Evolutionary conservation across 2,329 filamentous ascomycete genomes (phyloP).

Genomic region (Talaromyces sp.): DNA sequence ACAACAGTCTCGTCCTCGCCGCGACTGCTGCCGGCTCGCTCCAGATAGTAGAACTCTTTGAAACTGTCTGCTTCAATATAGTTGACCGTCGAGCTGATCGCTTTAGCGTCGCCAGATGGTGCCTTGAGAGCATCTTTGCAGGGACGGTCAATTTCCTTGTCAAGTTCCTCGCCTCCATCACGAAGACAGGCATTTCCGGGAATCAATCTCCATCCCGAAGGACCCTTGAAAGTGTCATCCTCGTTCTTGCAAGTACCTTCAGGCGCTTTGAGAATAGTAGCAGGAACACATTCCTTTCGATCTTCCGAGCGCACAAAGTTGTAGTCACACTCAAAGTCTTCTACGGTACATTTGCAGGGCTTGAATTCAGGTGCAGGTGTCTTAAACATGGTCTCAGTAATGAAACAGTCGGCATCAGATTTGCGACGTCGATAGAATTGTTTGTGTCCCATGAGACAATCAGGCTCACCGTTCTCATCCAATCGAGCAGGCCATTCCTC

Average conservation of each 20-base stretch:
- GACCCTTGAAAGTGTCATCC: conserved; percentile 73
- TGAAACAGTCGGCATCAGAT: conserved; percentile 82
- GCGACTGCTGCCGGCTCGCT: conserved; percentile 64
- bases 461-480: conserved; percentile 74
- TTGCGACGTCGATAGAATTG: conserved; percentile 84
- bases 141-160: conserved; percentile 68
- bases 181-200: conserved; percentile 73
- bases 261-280: conserved; percentile 62
- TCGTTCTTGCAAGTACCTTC: conserved; percentile 69
- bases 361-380: conserved; percentile 68
- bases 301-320: conserved; percentile 73
- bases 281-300: conserved; percentile 64
- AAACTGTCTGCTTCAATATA: conserved; percentile 61
- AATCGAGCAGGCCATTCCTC: conserved; percentile 85
- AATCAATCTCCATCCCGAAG: conserved; percentile 88
- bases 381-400: conserved; percentile 74
- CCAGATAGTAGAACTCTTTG: conserved; percentile 68
- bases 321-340: conserved; percentile 95
- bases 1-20: conserved; percentile 70
- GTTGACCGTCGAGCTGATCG: conserved; percentile 60
- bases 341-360: conserved; percentile 74
- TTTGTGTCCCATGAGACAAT: conserved; percentile 93
- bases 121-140: conserved; percentile 63
- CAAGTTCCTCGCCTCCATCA: conserved; percentile 61
- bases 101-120: conserved; percentile 54